Percentiles rank a stretch among this genome's conserved stretches.
phyloP scores from a whole-genome alignment of 257 asterid species.

The Paraleonurus japonicus region DNA sequence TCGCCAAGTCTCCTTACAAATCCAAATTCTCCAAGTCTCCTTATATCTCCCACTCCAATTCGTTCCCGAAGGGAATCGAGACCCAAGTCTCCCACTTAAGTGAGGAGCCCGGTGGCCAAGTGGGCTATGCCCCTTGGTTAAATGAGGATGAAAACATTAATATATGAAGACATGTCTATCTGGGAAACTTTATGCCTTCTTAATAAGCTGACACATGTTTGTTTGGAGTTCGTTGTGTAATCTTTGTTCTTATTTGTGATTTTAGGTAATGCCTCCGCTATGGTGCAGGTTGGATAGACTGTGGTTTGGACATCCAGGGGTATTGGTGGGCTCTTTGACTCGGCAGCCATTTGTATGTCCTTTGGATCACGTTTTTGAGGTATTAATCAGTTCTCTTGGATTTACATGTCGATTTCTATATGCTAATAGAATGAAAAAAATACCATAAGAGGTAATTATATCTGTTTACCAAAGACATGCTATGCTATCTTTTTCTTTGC shows the following conservation, averaged over 20 bases:
- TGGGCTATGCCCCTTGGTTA: too few relatives aligned
- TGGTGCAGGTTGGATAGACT: slow-evolving; percentile 99
- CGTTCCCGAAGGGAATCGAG: too few relatives aligned
- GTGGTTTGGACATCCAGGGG: slow-evolving; percentile 99
- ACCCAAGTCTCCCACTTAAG: too few relatives aligned
- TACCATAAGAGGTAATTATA: background rate
- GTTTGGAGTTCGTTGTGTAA: slow-evolving; percentile 37
- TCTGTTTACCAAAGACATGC: too few relatives aligned
- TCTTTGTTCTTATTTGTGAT: slow-evolving; percentile 63
- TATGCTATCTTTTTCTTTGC: background rate
- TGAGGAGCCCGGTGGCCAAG: too few relatives aligned
- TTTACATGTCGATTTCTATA: slow-evolving; percentile 15
- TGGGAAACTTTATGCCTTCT: slow-evolving; percentile 2
- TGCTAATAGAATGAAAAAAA: slow-evolving; percentile 1
- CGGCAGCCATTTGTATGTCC: slow-evolving; percentile 97
- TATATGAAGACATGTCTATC: slow-evolving; percentile 1
- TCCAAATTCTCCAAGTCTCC: too few relatives aligned
- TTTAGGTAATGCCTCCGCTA: slow-evolving; percentile 98
- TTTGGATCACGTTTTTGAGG: slow-evolving; percentile 96
- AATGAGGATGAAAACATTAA: background rate
- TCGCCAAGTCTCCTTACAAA: too few relatives aligned
- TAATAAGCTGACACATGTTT: slow-evolving; percentile 19
- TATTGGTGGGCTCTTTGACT: slow-evolving; percentile 70
- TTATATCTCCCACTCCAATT: too few relatives aligned
- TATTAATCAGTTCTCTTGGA: slow-evolving; percentile 32